Percentiles rank a stretch among this genome's conserved stretches.
Conservation (phyloP, 257 asterid genomes). For the Solanum sejunctum region DNA sequence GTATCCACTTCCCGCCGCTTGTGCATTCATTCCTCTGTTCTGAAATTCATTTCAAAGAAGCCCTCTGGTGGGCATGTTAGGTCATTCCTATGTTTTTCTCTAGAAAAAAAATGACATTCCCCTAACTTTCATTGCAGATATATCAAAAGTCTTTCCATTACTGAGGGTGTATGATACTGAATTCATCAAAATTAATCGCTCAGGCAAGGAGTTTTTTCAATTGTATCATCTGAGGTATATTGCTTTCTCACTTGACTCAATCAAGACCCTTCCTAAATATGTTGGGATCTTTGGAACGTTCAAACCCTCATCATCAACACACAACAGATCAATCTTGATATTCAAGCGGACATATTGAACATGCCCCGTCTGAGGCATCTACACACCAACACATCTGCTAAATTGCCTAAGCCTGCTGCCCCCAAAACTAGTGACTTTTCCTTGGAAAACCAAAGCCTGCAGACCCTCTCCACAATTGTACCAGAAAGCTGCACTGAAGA, state of each 20-base stretch:
- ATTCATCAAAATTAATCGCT: slow-evolving; percentile 25
- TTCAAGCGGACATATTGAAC: slow-evolving; percentile 38
- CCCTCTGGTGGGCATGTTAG: slow-evolving; percentile 40
- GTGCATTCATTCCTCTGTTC: slow-evolving; percentile 36
- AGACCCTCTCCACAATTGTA: slow-evolving; percentile 31
- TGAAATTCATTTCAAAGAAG: slow-evolving; percentile 21
- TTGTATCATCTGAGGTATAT: slow-evolving; percentile 43
- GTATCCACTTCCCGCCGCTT: slow-evolving; percentile 31
- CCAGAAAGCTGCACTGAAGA: slow-evolving; percentile 35
- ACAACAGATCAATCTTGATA: slow-evolving; percentile 20
- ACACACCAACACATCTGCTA: slow-evolving; percentile 26
- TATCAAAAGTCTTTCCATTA: slow-evolving; percentile 33
- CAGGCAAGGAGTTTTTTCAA: slow-evolving; percentile 28
- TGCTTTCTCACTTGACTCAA: slow-evolving; percentile 16
- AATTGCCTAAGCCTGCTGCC: slow-evolving; percentile 2
- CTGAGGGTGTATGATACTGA: slow-evolving; percentile 40
- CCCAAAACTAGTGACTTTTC: neutral
- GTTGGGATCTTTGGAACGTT: slow-evolving; percentile 41
- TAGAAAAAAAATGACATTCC: slow-evolving; percentile 19
- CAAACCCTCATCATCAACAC: slow-evolving; percentile 36
- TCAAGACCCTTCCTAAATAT: slow-evolving; percentile 25
- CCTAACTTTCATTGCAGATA: slow-evolving; percentile 16
- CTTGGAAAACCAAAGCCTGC: slow-evolving; percentile 14
- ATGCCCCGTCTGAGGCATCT: slow-evolving; percentile 42
- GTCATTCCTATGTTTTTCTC: slow-evolving; percentile 39